Conservation (phyloP, 2,329 filamentous ascomycete genomes). For the Chaetomium olivaceum region DNA sequence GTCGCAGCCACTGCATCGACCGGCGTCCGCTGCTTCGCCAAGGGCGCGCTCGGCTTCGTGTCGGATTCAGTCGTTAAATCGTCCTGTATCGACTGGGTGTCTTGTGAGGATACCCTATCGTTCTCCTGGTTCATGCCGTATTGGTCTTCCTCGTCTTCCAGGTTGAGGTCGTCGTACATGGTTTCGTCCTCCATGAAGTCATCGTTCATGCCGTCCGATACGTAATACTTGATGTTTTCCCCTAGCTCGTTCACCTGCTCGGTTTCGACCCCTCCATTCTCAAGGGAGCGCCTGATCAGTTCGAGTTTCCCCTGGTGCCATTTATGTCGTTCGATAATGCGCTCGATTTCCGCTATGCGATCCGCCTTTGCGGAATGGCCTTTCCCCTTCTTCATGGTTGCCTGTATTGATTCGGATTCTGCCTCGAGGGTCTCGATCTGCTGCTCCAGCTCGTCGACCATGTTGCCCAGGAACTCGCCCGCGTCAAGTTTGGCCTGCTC, state of each 20-base stretch:
- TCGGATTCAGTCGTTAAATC: constrained; percentile 64
- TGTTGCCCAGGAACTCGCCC: constrained; percentile 78
- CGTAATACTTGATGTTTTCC: constrained; percentile 93
- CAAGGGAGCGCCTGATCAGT: constrained; percentile 81
- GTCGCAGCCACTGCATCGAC: constrained; percentile 58
- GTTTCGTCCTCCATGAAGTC: constrained; percentile 94
- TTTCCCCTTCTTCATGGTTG: constrained; percentile 93
- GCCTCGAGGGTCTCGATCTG: constrained; percentile 93
- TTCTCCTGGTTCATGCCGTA: constrained; percentile 79
- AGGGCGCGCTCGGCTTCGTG: constrained; percentile 43
- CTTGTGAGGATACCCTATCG: constrained; percentile 92
- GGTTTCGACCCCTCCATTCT: constrained; percentile 87
- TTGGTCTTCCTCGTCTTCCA: constrained; percentile 87
- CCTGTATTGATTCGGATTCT: constrained; percentile 82
- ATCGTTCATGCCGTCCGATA: constrained; percentile 81
- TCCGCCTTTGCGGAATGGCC: constrained; percentile 81
- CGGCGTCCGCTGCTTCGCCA: constrained; percentile 55
- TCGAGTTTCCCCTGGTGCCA: constrained; percentile 95
- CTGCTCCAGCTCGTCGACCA: constrained; percentile 89
- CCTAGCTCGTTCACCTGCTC: constrained; percentile 86
- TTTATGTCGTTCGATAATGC: constrained; percentile 86
- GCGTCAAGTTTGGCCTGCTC: constrained; percentile 92
- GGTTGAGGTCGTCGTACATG: constrained; percentile 90
- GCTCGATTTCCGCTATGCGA: constrained; percentile 82
- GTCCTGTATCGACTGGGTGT: constrained; percentile 88